Evolutionary conservation across 441 rosid genomes (phyloP).

Genomic region (Flueggea neowawraea): DNA sequence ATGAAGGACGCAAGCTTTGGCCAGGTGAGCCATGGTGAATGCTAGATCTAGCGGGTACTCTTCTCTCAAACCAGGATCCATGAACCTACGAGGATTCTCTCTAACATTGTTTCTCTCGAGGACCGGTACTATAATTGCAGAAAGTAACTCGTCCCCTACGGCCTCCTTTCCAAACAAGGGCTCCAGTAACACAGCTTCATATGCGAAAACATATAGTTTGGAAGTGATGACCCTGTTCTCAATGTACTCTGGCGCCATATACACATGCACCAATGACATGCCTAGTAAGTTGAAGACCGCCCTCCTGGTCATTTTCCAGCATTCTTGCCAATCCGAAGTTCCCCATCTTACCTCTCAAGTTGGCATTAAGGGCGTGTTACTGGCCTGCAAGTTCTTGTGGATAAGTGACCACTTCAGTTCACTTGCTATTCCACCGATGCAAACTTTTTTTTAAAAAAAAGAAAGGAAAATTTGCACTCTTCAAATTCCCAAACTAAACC

Average conservation of each 20-base stretch:
- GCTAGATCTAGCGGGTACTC: slow-evolving; percentile 84
- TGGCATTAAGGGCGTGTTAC: slow-evolving; percentile 72
- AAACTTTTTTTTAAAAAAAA: too few relatives aligned
- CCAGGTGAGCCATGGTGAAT: slow-evolving; percentile 73
- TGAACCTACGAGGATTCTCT: slow-evolving; percentile 51
- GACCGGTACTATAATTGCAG: slow-evolving; percentile 40
- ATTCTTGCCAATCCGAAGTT: slow-evolving; percentile 81
- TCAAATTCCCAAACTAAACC: too few relatives aligned
- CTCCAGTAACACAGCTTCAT: slow-evolving; percentile 78
- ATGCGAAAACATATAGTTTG: slow-evolving; percentile 73
- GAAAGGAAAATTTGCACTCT: too few relatives aligned
- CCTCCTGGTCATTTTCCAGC: slow-evolving; percentile 32
- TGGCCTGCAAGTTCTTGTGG: slow-evolving; percentile 80
- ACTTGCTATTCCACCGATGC: too few relatives aligned
- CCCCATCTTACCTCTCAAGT: slow-evolving; percentile 66
- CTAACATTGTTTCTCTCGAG: slow-evolving; percentile 69
- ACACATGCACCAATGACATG: slow-evolving; percentile 89
- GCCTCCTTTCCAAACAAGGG: slow-evolving; percentile 77
- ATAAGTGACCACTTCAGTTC: slow-evolving; percentile 10
- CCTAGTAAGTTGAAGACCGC: slow-evolving; percentile 61
- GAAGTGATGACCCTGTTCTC: slow-evolving; percentile 83
- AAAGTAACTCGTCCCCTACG: slow-evolving; percentile 48
- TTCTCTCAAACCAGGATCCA: slow-evolving; percentile 52
- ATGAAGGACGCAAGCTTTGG: slow-evolving; percentile 52
- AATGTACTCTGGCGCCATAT: slow-evolving; percentile 84